Percentiles rank a stretch among this genome's conserved stretches.
These are phyloP conservation scores for Vachellia collinsii DNA, from an alignment of 306 rosid species.

Conservation along the genomic window DNA sequence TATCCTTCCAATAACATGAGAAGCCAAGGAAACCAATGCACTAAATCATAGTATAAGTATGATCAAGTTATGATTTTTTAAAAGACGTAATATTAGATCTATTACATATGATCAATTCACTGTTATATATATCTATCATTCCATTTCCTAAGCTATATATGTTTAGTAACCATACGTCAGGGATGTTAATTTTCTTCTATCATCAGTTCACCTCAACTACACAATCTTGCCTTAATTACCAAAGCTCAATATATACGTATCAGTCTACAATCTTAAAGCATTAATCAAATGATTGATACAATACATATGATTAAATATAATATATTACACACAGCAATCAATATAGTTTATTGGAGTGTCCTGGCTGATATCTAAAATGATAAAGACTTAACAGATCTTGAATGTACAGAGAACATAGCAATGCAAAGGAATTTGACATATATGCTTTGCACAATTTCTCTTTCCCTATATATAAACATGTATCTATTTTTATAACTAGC, in stretches of 20 bases:
- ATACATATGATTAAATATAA: too few species aligned
- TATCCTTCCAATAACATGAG: constrained; percentile 16
- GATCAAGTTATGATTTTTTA: background rate
- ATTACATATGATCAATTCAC: background rate
- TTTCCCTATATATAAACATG: constrained; percentile 1
- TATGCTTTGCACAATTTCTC: background rate
- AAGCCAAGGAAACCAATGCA: constrained; percentile 19
- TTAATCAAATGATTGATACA: background rate
- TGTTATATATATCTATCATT: background rate
- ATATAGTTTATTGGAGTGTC: background rate
- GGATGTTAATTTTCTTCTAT: background rate
- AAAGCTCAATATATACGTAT: background rate
- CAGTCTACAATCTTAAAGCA: background rate
- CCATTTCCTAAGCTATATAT: background rate
- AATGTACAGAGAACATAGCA: constrained; percentile 24
- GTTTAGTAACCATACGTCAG: background rate
- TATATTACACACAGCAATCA: background rate
- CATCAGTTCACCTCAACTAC: background rate
- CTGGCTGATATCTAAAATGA: background rate
- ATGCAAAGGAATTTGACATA: constrained; percentile 12
- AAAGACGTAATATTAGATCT: background rate
- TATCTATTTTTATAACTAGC: background rate
- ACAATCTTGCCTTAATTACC: background rate
- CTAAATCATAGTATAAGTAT: constrained; percentile 18
- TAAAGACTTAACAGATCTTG: background rate